Conservation (phyloP, 2,329 filamentous ascomycete species). For the Fusarium brachygibbosum region DNA sequence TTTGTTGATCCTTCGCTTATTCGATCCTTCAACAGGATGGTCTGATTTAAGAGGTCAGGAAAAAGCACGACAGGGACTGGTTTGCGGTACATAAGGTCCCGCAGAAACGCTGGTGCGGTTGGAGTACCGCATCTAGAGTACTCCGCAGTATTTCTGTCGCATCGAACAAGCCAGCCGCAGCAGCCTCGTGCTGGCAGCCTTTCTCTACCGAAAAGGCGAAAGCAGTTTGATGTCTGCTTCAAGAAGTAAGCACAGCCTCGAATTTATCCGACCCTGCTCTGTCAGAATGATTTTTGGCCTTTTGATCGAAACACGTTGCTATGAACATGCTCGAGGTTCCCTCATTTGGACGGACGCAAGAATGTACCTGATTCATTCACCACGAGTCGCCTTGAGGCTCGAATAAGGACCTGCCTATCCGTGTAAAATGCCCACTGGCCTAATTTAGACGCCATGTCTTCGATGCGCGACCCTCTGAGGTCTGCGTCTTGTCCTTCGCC, state of each 20-base stretch:
- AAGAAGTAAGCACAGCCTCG: background rate
- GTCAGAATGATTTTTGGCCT: background rate
- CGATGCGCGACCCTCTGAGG: background rate
- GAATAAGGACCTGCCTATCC: background rate
- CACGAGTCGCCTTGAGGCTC: background rate
- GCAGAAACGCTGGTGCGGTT: no score
- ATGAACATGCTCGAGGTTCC: no score
- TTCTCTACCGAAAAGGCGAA: background rate
- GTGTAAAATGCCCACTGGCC: accelerated
- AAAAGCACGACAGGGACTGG: no score
- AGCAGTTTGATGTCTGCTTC: background rate
- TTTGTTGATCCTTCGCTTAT: constrained; percentile 8
- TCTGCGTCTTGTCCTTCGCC: no score
- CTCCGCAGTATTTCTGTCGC: background rate
- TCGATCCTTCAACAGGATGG: background rate
- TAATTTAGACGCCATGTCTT: background rate
- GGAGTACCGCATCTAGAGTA: no score
- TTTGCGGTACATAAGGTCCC: background rate
- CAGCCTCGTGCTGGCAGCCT: background rate
- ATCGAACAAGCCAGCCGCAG: background rate
- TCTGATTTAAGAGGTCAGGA: background rate
- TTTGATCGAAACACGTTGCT: background rate
- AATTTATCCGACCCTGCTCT: background rate
- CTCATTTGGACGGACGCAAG: background rate
- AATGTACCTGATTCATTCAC: background rate